Base-by-base conservation (phyloP, 768 basidiomycete species). In the Hygrocybe punicea region DNA sequence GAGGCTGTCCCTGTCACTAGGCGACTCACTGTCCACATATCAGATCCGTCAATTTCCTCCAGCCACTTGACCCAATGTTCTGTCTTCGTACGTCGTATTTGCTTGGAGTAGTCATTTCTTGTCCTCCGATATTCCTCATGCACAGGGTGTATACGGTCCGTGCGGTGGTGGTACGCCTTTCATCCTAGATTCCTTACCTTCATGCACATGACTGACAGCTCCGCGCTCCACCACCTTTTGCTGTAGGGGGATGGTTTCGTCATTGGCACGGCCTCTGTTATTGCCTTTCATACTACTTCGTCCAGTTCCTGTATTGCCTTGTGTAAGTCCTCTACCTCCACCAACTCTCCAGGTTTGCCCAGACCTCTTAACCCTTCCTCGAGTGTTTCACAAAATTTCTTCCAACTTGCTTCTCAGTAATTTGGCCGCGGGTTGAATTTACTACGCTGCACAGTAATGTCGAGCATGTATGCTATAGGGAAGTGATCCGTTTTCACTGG, bases 401-500 rank as follows among this genome's bases (percentile, higher is more conserved):
- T 11, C 49, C 49, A 51, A 19, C 29, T 24, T 13, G 49, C 29
- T 13, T 23, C 11, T 6, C 49, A 24, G 29, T 13, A 51, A 23
- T 24, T 51, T 13, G 13, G 16, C 11, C 49, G 49, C 11, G 52
- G 52, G 11, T 34, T 7, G 11, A 51, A 23, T 8, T 24, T 24
- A 13, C 13, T 34, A 11, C 9, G 14, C 7, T 24, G 21, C 3
- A 55, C 50, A 0, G 54, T 16, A 1, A 75, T 35, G 46, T 73
- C 65, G 3, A 78, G 4, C 0, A 58, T 34, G 0, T 65, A 71
- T 14, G 60, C 29, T 6, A 81, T 75, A 0, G 74, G 77, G 51
- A 71, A 69, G 59, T 81, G 78, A 62, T 81, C 76, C 76, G 5
- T n/a, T n/a, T n/a, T n/a, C n/a, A n/a, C n/a, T n/a, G n/a, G n/a